Percentiles rank a stretch among this genome's conserved stretches.
phyloP scores from a whole-genome alignment of 2,329 filamentous ascomycete species.

The Paecilomyces dactylethromorphus region DNA sequence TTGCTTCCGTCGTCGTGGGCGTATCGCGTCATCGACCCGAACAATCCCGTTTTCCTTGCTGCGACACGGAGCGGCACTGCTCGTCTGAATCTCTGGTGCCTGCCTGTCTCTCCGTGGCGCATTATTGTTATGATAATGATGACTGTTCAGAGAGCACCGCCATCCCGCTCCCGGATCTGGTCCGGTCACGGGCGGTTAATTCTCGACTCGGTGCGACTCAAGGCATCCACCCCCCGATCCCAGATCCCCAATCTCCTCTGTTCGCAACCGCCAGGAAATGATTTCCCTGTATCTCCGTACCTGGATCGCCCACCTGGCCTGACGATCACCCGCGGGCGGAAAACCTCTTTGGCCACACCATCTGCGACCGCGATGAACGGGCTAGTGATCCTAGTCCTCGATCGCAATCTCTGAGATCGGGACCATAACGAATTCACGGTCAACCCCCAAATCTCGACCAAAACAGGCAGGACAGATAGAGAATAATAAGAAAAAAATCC shows the following conservation, averaged over 20 bases:
- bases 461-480: no score
- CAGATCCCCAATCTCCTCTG: not conserved
- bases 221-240: not conserved
- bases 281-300: not conserved
- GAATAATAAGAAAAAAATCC: no score
- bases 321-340: not conserved
- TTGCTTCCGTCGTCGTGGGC: not conserved
- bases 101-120: not conserved
- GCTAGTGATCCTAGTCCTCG: not conserved
- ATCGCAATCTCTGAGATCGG: no score
- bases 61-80: no score
- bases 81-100: no score
- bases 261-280: not conserved
- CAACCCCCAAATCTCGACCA: no score
- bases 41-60: not conserved
- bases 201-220: not conserved
- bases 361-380: not conserved
- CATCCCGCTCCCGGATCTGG: not conserved
- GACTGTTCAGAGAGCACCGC: not conserved
- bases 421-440: no score
- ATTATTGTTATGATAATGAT: no score
- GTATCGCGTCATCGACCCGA: not conserved
- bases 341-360: not conserved
- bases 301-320: not conserved
- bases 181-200: not conserved